Conservation (phyloP, 352 stramenopile genomes). For the Phytopythium mirpurense region DNA sequence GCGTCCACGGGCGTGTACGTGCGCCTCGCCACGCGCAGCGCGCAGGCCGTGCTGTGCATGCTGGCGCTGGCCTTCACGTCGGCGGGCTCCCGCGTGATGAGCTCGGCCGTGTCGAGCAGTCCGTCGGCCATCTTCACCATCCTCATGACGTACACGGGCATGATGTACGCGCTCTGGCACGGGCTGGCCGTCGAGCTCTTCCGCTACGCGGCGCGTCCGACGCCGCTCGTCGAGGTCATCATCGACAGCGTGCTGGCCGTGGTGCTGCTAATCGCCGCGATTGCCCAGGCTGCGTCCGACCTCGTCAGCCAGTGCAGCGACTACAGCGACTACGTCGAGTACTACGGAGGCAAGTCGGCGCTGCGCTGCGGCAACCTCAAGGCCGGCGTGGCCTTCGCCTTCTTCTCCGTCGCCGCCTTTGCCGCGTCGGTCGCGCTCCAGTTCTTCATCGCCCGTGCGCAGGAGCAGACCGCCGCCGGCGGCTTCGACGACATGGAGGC, state of each 20-base stretch:
- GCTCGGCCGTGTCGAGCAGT: conserved; percentile 10
- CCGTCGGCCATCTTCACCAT: conserved; percentile 27
- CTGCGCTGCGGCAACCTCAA: conserved; percentile 33
- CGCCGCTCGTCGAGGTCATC: conserved; percentile 6
- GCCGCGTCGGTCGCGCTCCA: conserved; percentile 30
- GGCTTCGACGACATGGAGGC: conserved; percentile 2
- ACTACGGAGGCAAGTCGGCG: conserved; percentile 1
- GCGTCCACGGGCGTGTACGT: neutral
- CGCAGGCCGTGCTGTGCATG: conserved; percentile 29
- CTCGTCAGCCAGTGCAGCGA: conserved; percentile 29
- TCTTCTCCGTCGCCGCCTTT: conserved; percentile 31
- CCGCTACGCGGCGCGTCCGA: conserved; percentile 9
- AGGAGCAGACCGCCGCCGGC: neutral
- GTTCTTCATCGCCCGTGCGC: conserved; percentile 16
- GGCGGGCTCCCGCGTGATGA: conserved; percentile 17
- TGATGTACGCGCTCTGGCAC: conserved; percentile 35
- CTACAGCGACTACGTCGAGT: conserved; percentile 3
- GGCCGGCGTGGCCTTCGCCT: conserved; percentile 28
- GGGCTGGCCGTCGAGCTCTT: conserved; percentile 27
- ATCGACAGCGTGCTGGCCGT: conserved; percentile 25
- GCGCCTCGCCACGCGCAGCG: conserved; percentile 9
- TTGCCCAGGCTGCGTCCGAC: conserved; percentile 27
- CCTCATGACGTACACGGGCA: conserved; percentile 35
- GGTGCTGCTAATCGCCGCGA: conserved; percentile 32
- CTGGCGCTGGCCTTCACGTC: conserved; percentile 24